Conservation (phyloP, 352 stramenopile genomes). For the Globisporangium cystogenes region DNA sequence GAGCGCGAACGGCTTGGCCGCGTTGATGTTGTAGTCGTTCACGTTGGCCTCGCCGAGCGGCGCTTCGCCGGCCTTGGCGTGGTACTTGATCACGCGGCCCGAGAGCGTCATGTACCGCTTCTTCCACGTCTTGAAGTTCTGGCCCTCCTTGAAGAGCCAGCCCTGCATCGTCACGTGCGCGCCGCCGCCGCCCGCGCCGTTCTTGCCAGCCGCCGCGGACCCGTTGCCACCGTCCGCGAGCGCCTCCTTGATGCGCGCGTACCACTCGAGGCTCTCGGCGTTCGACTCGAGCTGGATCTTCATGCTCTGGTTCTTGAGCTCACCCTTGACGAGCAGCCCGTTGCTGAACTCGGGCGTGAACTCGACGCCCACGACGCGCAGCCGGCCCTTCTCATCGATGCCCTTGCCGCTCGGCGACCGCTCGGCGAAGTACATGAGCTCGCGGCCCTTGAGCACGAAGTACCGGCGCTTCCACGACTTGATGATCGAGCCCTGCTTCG, state of each 20-base stretch:
- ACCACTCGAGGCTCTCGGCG: conserved; percentile 57
- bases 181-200: conserved; percentile 2
- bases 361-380: conserved; percentile 52
- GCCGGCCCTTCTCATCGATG: conserved; percentile 68
- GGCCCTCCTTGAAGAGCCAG: conserved; percentile 78
- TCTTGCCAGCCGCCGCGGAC: conserved; percentile 1
- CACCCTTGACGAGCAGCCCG: conserved; percentile 47
- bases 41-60: conserved; percentile 60
- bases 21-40: conserved; percentile 70
- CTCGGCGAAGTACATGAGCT: conserved; percentile 77
- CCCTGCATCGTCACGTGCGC: conserved; percentile 46
- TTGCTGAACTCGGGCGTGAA: conserved; percentile 67
- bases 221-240: conserved; percentile 18
- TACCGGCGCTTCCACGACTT: conserved; percentile 83
- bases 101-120: conserved; percentile 71
- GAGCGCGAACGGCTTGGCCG: conserved; percentile 53
- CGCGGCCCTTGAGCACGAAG: conserved; percentile 71
- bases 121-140: conserved; percentile 89
- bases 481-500: conserved; percentile 78
- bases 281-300: conserved; percentile 68
- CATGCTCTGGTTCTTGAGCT: conserved; percentile 69
- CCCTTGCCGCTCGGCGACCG: conserved; percentile 65
- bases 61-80: conserved; percentile 39
- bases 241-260: conserved; percentile 37
- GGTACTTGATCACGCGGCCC: conserved; percentile 60